Conservation (phyloP, 306 rosid species). For the Vigna unguiculata region DNA sequence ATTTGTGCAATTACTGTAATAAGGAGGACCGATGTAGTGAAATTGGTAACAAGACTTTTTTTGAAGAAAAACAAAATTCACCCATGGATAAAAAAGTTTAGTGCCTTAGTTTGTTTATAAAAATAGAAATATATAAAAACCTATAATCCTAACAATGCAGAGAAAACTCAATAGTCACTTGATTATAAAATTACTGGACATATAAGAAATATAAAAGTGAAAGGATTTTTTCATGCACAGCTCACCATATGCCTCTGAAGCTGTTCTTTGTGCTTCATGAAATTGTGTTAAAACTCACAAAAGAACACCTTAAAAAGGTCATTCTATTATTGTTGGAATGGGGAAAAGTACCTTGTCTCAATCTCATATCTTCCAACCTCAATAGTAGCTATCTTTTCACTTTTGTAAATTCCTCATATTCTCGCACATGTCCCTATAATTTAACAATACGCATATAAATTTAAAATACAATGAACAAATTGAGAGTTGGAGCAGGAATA, state of each 20-base stretch:
- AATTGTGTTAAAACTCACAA: slow-evolving; percentile 98
- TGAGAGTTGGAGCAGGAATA: slow-evolving; percentile 6
- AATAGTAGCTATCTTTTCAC: slow-evolving; percentile 92
- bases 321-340: slow-evolving; percentile 95
- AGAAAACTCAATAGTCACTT: slow-evolving; percentile 1
- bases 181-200: background rate
- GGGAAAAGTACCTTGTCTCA: slow-evolving; percentile 99
- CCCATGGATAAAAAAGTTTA: background rate
- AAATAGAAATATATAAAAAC: background rate
- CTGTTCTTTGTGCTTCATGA: slow-evolving; percentile 99
- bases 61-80: background rate
- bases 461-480: slow-evolving; percentile 32
- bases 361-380: slow-evolving; percentile 99
- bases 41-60: background rate
- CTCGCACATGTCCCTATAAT: slow-evolving; percentile 94
- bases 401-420: slow-evolving; percentile 97
- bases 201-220: slow-evolving; percentile 23
- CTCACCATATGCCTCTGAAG: slow-evolving; percentile 99
- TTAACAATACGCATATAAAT: slow-evolving; percentile 15
- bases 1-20: too few species aligned
- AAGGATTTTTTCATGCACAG: slow-evolving; percentile 43
- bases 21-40: too few species aligned
- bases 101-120: too few species aligned
- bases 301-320: slow-evolving; percentile 89
- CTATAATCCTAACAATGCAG: background rate